Evolutionary conservation across 805 yeast species (phyloP), one percentile per base, ranked within the genome.

Genomic region (Sungouiella blattae): DNA sequence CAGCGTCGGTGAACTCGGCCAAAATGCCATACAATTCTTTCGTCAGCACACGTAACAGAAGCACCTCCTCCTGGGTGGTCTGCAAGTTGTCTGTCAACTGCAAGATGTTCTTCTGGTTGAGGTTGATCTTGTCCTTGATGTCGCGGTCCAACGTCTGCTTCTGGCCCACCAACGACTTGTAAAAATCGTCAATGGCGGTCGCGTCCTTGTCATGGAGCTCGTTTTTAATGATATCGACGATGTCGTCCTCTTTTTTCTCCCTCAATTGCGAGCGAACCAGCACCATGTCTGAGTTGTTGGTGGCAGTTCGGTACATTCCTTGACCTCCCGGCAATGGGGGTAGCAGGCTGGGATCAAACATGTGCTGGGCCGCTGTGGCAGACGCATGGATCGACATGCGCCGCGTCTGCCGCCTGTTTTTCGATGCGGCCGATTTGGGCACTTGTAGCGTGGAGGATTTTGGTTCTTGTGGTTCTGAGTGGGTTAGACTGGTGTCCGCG

Each of bases 141-240:
- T 80, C 85, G 17, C 63, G 62, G 13, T 73, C 73, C 26, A 83
- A 73, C 28, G 70, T 55, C 3, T 61, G 53, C 26, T 76, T 72
- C 44, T 82, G 67, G 26, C 67, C 62, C 2, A 58, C 50, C 43
- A 85, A 61, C 34, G 70, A 72, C 13, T 75, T 70, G 40, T 80
- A 77, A 57, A 83, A 83, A 36, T 75, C 77, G 47, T 84, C 88
- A 22, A 86, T 82, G 41, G 80, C 84, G 1, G 76, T 58, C 2
- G 89, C 91, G 5, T 83, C 75, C 1, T 87, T 86, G 42, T 77
- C 74, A 8, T 77, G 64, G 41, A 86, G 55, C 36, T 77, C 74
- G 7, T 43, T 43, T 14, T 44, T 39, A 20, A 66, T 57, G 22
- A 38, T 35, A n/a, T 24, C 33, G 16, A 36, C 47, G 9, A 48